A percentile compares a stretch with the other conserved stretches of the same genome.
Evolutionary conservation across 163 green algal genomes (phyloP).

Genomic region (Picocystis sp.): DNA sequence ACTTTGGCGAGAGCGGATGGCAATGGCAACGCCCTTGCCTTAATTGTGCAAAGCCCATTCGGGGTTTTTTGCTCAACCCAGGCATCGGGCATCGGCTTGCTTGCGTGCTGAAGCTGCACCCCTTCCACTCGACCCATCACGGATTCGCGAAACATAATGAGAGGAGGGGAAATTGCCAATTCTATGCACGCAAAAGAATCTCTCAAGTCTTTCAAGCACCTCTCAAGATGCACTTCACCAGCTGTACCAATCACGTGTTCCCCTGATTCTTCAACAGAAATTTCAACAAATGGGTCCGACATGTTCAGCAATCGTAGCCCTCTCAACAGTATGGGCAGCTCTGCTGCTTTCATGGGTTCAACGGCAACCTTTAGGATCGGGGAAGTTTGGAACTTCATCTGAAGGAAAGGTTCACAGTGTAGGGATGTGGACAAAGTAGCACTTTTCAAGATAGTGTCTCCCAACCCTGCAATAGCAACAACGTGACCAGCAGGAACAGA

Average conservation of each 20-base stretch:
- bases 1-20: conserved; percentile 28
- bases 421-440: conserved; percentile 58
- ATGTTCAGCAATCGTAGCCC: conserved; percentile 79
- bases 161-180: conserved; percentile 69
- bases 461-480: conserved; percentile 62
- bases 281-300: conserved; percentile 80
- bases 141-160: conserved; percentile 82
- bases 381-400: conserved; percentile 65
- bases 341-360: conserved; percentile 49
- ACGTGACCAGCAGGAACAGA: conserved; percentile 72
- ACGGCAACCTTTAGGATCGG: conserved; percentile 86
- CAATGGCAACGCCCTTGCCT: conserved; percentile 48
- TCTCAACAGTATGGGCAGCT: conserved; percentile 55
- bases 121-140: conserved; percentile 32
- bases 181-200: conserved; percentile 75
- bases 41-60: conserved; percentile 40
- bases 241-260: conserved; percentile 69
- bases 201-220: conserved; percentile 77
- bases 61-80: conserved; percentile 56
- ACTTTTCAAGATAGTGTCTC: conserved; percentile 64
- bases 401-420: conserved; percentile 40
- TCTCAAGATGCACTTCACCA: conserved; percentile 93
- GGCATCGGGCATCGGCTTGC: neutral
- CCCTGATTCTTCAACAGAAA: conserved; percentile 52
- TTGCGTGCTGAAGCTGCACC: neutral